Percentiles rank a stretch among this genome's conserved stretches.
These are phyloP conservation scores for Climacium dendroides DNA, from an alignment of 225 moss, liverwort and hornwort species.

Conservation along the genomic window DNA sequence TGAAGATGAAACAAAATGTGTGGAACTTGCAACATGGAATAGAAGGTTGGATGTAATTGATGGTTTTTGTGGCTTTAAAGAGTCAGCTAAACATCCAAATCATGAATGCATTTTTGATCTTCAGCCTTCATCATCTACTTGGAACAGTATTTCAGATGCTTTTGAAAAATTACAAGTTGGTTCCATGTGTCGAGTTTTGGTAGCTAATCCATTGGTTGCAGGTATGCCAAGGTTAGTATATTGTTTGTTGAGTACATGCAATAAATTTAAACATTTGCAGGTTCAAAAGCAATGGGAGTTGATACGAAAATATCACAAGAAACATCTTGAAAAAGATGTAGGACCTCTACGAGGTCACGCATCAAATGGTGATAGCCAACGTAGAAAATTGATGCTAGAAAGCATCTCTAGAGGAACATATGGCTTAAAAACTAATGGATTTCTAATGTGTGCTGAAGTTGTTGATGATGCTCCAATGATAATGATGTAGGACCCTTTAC, in stretches of 20 bases:
- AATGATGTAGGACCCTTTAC: background rate
- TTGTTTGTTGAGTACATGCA: background rate
- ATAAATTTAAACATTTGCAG: background rate
- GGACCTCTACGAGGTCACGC: background rate
- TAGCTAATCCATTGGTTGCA: background rate
- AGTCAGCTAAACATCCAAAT: background rate
- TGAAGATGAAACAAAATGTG: background rate
- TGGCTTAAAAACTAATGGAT: background rate
- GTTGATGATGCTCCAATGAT: background rate
- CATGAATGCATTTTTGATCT: background rate
- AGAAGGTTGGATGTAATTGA: background rate
- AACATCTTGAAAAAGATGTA: background rate
- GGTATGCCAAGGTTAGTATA: background rate
- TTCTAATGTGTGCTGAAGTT: background rate
- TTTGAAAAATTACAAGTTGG: background rate
- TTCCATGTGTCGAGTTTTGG: background rate
- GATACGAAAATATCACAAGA: background rate
- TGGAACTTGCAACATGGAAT: background rate
- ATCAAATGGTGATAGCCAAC: background rate
- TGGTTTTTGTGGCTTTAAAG: background rate
- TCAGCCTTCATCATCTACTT: background rate
- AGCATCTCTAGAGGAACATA: background rate
- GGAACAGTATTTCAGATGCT: background rate
- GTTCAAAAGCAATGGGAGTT: background rate
- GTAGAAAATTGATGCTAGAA: background rate